Percentiles rank a stretch among this genome's conserved stretches.
Conservation (phyloP, 2,329 filamentous ascomycete species). For the Cladosporium sp. region DNA sequence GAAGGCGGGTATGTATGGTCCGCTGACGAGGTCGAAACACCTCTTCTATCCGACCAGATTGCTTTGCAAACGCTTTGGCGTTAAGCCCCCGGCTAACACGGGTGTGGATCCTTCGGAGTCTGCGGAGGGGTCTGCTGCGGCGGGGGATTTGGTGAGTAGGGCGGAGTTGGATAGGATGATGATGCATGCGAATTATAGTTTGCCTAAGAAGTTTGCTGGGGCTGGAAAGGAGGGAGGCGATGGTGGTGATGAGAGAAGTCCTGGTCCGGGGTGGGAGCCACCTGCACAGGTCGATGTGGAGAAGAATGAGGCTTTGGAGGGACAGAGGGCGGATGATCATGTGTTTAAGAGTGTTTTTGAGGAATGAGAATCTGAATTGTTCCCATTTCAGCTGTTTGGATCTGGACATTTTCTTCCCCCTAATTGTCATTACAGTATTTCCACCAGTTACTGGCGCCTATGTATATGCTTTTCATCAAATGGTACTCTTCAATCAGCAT, state of each 20-base stretch:
- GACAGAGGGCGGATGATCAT: constrained; percentile 67
- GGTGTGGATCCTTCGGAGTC: constrained; percentile 44
- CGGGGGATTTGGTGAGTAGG: constrained; percentile 53
- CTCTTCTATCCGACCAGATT: constrained; percentile 77
- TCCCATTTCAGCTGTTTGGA: no score
- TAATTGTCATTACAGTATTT: no score
- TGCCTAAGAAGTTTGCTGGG: constrained; percentile 5
- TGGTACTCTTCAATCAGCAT: no score
- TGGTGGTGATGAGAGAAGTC: constrained; percentile 15
- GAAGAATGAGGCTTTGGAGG: constrained; percentile 73
- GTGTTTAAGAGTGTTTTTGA: constrained; percentile 94
- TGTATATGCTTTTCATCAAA: no score
- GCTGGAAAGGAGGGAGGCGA: constrained; percentile 20
- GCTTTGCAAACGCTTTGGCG: constrained; percentile 91
- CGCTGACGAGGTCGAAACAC: constrained; percentile 67
- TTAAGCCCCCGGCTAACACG: constrained; percentile 69
- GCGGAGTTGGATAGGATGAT: constrained; percentile 53
- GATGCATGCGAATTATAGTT: constrained; percentile 37
- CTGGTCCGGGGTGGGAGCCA: constrained; percentile 16
- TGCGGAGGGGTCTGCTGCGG: constrained; percentile 46
- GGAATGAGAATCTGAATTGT: constrained; percentile 59
- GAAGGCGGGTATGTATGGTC: constrained; percentile 85
- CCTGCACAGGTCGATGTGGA: constrained; percentile 46
- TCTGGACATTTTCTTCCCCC: no score
- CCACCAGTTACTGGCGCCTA: no score